These are phyloP conservation scores for Rhododendron griersonianum DNA, from an alignment of 148 eudicot genomes.

Conservation along the genomic window DNA sequence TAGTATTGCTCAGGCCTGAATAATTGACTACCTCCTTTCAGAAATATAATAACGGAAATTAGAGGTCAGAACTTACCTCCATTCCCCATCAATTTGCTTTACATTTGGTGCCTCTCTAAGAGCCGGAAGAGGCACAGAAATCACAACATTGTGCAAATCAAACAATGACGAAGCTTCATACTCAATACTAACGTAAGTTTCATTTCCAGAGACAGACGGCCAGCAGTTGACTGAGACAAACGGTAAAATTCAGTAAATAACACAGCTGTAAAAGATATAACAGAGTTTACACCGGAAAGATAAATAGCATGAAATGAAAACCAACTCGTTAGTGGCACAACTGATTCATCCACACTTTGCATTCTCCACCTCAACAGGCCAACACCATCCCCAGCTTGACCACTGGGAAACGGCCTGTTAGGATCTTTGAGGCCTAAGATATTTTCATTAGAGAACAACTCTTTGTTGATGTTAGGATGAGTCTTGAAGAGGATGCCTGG, in stretches of 20 bases:
- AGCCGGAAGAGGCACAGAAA: constrained; percentile 97
- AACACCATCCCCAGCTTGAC: constrained; percentile 89
- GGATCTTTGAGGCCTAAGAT: constrained; percentile 95
- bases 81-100: constrained; percentile 87
- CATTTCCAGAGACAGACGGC: constrained; percentile 96
- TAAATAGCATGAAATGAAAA: constrained; percentile 6
- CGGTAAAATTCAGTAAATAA: neutral
- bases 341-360: constrained; percentile 83
- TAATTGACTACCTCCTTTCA: neutral
- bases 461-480: constrained; percentile 94
- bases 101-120: constrained; percentile 93
- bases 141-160: constrained; percentile 90
- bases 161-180: constrained; percentile 84
- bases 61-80: constrained; percentile 51
- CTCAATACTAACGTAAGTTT: constrained; percentile 88
- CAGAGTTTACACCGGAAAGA: neutral
- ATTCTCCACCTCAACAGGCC: constrained; percentile 91
- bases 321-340: constrained; percentile 91
- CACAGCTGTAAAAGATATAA: neutral
- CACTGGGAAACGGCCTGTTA: constrained; percentile 78
- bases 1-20: neutral
- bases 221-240: constrained; percentile 84
- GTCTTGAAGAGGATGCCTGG: constrained; percentile 79
- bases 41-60: neutral
- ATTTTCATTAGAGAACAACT: constrained; percentile 65